A percentile compares a stretch with the other conserved stretches of the same genome.
These are phyloP conservation scores for Cladophialophora exuberans DNA, from an alignment of 2,329 filamentous ascomycete genomes.

Conservation along the genomic window DNA sequence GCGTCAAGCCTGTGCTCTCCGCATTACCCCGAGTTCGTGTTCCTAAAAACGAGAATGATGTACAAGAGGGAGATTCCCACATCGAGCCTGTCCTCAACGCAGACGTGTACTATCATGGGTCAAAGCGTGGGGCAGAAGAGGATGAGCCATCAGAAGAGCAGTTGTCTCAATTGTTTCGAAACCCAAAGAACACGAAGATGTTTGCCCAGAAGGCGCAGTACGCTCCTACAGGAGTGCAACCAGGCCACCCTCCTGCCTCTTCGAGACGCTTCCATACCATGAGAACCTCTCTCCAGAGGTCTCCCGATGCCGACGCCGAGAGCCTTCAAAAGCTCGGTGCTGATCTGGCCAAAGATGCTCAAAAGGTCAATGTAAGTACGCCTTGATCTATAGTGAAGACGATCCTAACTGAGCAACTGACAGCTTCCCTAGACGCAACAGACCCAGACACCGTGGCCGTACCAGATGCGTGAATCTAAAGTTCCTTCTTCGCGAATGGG, in stretches of 20 bases:
- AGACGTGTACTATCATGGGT: conserved; percentile 56
- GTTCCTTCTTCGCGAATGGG: conserved; percentile 87
- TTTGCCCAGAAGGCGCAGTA: conserved; percentile 51
- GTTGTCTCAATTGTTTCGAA: conserved; percentile 65
- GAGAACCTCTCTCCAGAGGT: conserved; percentile 21
- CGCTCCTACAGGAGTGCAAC: conserved; percentile 28
- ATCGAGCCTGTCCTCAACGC: conserved; percentile 55
- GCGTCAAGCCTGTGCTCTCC: conserved; percentile 52
- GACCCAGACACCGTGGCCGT: conserved; percentile 44
- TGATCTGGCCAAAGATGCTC: conserved; percentile 50
- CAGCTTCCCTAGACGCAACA: conserved; percentile 44
- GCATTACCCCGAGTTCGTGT: conserved; percentile 60
- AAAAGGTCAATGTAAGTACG: conserved; percentile 35
- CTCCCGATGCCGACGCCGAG: conserved; percentile 35
- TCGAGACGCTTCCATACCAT: conserved; percentile 24
- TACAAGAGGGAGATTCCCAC: conserved; percentile 47
- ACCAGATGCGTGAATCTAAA: conserved; percentile 82
- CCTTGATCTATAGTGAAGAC: conserved; percentile 13
- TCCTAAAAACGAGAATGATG: conserved; percentile 54
- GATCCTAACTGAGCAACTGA: conserved; percentile 50
- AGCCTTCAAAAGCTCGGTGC: conserved; percentile 52
- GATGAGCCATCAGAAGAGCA: conserved; percentile 59
- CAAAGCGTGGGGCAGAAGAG: conserved; percentile 31
- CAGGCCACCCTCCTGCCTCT: not conserved
- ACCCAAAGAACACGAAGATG: conserved; percentile 57